These are phyloP conservation scores for Colletotrichum endophyticum DNA, from an alignment of 2,329 filamentous ascomycete species.

Conservation along the genomic window DNA sequence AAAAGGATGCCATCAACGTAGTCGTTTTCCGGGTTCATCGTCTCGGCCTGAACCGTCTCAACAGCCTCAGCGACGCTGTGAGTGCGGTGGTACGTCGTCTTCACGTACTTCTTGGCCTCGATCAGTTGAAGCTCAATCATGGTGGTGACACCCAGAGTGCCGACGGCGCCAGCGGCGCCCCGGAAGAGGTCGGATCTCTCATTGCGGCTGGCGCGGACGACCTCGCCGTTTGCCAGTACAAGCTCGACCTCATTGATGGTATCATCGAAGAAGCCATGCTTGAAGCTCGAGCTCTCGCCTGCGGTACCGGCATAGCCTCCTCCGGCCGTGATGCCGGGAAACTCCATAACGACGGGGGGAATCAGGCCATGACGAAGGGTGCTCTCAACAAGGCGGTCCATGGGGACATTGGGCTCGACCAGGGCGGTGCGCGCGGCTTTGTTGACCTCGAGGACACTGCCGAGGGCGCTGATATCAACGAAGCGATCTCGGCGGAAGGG, in stretches of 20 bases:
- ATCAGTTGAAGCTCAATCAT: constrained; percentile 69
- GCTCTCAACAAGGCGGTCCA: constrained; percentile 72
- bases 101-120: constrained; percentile 64
- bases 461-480: constrained; percentile 71
- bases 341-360: constrained; percentile 78
- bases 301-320: constrained; percentile 75
- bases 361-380: constrained; percentile 70
- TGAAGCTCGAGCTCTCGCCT: constrained; percentile 73
- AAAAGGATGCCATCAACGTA: constrained; percentile 79
- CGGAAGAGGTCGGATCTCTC: constrained; percentile 63
- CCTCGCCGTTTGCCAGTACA: constrained; percentile 69
- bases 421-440: constrained; percentile 59
- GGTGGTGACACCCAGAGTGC: constrained; percentile 71
- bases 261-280: constrained; percentile 74
- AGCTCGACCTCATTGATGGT: constrained; percentile 70
- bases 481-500: constrained; percentile 48
- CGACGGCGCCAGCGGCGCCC: constrained; percentile 70
- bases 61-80: constrained; percentile 53
- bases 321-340: constrained; percentile 76
- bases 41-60: constrained; percentile 53
- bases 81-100: constrained; percentile 64
- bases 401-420: constrained; percentile 77
- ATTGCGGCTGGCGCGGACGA: constrained; percentile 55
- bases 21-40: constrained; percentile 54
- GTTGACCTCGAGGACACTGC: constrained; percentile 69